Evolutionary conservation across 805 yeast genomes (phyloP), one percentile per base, ranked within the genome.

Genomic region (Candida coquimbonensis): DNA sequence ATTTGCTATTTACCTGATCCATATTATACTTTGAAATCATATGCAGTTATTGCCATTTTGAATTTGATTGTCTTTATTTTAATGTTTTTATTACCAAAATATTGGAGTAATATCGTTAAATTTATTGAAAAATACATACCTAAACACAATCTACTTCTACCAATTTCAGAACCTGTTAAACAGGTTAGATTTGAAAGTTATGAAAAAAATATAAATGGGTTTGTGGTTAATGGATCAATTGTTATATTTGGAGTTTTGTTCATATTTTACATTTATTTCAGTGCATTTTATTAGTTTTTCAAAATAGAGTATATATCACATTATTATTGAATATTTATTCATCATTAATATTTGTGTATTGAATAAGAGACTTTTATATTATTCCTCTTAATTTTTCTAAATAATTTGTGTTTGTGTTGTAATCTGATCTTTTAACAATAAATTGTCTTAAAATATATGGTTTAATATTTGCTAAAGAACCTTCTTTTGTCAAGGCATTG

Each of bases 401-500:
- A 43, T 59, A 59, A 35, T 53, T 53, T 3, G 47, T 44, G 43
- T 73, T 72, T 4, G 78, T 75, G 50, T 76, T 75, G 59, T 80
- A 86, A 57, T 87, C 96, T 0, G 82, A 72, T 55, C 95, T 70
- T 54, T 78, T 82, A 9, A 80, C 65, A 40, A 87, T 78, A 53
- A 82, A 85, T 53, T 77, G 83, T 48, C 83, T 74, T 32, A 87
- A 68, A 7, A 83, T 67, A 40, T 70, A 72, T 9, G 81, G 80
- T 57, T 80, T 81, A 60, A 87, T 70, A 46, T 72, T 73, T 1
- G 82, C 80, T 50, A 89, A 68, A 54, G 81, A 87, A 1, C 96
- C 93, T 57, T 88, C 96, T 36, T 81, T 80, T 3, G 88, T 80
- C 57, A 89, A 71, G 1, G 95, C 85, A 51, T 80, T 80, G 45